phyloP scores from a whole-genome alignment of 2,329 filamentous ascomycete genomes.

The Ophiostoma australiae region DNA sequence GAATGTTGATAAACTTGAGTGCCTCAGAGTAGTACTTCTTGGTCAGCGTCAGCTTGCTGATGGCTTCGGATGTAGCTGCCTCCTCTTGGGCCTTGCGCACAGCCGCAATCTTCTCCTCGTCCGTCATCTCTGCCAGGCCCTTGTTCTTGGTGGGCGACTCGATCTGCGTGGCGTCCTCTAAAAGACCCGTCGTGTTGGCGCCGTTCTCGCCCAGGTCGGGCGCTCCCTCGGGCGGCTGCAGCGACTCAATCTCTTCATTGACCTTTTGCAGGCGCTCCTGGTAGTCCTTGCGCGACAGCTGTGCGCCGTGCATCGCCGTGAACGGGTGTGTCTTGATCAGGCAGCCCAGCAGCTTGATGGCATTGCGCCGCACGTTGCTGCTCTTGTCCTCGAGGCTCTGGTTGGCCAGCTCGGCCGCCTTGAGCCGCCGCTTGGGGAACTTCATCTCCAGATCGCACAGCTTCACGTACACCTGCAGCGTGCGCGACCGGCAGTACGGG shows the following conservation, averaged over 20 bases:
- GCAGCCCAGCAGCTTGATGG: constrained; percentile 83
- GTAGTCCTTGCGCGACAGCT: constrained; percentile 83
- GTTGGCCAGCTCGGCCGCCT: constrained; percentile 78
- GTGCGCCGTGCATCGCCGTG: constrained; percentile 81
- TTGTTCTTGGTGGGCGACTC: constrained; percentile 50
- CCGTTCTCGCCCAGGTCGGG: constrained; percentile 67
- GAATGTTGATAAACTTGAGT: constrained; percentile 84
- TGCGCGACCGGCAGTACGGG: constrained; percentile 86
- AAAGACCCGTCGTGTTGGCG: constrained; percentile 61
- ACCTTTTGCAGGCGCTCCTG: constrained; percentile 73
- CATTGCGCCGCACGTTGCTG: constrained; percentile 92
- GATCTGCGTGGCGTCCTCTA: constrained; percentile 84
- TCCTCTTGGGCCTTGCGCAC: constrained; percentile 79
- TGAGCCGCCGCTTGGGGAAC: constrained; percentile 86
- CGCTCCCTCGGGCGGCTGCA: constrained; percentile 71
- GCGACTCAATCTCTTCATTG: constrained; percentile 71
- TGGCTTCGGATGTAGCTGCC: constrained; percentile 80
- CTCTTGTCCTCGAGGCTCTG: constrained; percentile 95
- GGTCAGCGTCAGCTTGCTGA: constrained; percentile 81
- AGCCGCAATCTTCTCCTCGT: constrained; percentile 69
- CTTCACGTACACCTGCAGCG: constrained; percentile 88
- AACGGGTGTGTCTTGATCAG: constrained; percentile 94
- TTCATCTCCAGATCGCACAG: constrained; percentile 94
- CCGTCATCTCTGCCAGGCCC: constrained; percentile 57
- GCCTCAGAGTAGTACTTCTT: constrained; percentile 91